A percentile compares a stretch with the other conserved stretches of the same genome.
phyloP scores from a whole-genome alignment of 345 rosid genomes.

The Streptanthus diversifolius region DNA sequence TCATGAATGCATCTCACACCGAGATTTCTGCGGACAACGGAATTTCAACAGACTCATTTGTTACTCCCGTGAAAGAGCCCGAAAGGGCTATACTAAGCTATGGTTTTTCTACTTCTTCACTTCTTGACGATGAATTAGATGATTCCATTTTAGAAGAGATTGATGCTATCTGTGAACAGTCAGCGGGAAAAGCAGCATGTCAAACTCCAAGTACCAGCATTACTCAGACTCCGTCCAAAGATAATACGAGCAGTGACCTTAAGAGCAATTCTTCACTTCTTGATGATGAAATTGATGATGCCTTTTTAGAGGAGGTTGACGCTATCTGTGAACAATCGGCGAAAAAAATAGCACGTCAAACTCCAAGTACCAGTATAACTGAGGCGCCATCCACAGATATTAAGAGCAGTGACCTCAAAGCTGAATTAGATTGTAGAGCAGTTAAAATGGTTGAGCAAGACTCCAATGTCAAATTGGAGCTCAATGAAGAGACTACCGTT shows the following conservation, averaged over 20 bases:
- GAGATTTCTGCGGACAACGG: conserved; percentile 10
- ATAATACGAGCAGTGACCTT: conserved; percentile 22
- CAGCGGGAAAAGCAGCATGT: conserved; percentile 40
- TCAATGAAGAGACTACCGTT: conserved; percentile 18
- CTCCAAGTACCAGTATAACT: conserved; percentile 19
- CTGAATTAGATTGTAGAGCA: conserved; percentile 13
- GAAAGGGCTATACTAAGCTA: conserved; percentile 34
- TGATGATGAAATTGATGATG: conserved; percentile 73
- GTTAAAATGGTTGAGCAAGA: neutral
- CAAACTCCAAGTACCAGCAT: conserved; percentile 21
- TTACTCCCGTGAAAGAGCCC: conserved; percentile 42
- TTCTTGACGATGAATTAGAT: conserved; percentile 76
- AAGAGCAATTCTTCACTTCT: conserved; percentile 19
- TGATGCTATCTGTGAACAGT: conserved; percentile 57
- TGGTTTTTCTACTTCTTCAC: conserved; percentile 36
- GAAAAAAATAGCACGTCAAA: conserved; percentile 33
- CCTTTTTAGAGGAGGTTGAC: conserved; percentile 65
- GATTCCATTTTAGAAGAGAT: conserved; percentile 67
- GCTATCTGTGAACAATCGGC: conserved; percentile 56
- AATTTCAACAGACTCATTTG: conserved; percentile 33
- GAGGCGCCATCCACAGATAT: conserved; percentile 26
- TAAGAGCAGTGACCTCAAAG: conserved; percentile 17
- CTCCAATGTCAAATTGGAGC: conserved; percentile 18
- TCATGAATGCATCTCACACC: conserved; percentile 4
- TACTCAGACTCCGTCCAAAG: conserved; percentile 22